Evolutionary conservation across 1,284 basidiomycete genomes (phyloP).

Genomic region (Rhizopogon hawkerae): DNA sequence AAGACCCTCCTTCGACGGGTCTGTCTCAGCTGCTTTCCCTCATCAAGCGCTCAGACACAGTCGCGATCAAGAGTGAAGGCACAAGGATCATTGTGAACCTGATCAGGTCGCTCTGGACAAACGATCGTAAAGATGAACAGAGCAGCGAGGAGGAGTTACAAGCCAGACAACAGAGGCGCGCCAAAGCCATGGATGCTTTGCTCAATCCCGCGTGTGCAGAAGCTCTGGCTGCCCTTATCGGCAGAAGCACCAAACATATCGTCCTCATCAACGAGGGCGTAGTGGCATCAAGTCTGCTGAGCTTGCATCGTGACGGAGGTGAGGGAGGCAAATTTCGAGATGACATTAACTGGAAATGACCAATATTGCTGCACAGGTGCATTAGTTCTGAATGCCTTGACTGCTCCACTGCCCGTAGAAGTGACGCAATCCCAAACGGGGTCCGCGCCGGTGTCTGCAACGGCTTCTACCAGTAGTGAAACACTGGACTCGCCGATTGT

Average conservation of each 20-base stretch:
- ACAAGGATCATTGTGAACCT: constrained; percentile 83
- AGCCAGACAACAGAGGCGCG: constrained; percentile 39
- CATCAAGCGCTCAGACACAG: constrained; percentile 70
- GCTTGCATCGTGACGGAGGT: constrained; percentile 60
- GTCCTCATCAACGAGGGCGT: constrained; percentile 86
- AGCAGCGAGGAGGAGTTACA: constrained; percentile 19
- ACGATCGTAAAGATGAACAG: constrained; percentile 31
- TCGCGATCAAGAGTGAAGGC: constrained; percentile 81
- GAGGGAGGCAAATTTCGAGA: constrained; percentile 21
- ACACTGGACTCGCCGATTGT: constrained; percentile 34
- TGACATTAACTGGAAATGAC: background rate
- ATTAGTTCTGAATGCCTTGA: constrained; percentile 51
- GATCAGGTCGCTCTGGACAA: constrained; percentile 63
- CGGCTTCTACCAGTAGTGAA: constrained; percentile 33
- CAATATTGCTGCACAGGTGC: constrained; percentile 35
- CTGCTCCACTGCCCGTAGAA: constrained; percentile 44
- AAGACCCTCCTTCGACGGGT: constrained; percentile 33
- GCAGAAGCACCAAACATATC: constrained; percentile 72
- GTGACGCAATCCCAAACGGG: constrained; percentile 23
- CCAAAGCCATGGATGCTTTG: constrained; percentile 47
- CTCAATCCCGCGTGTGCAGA: constrained; percentile 46
- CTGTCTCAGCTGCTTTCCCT: constrained; percentile 68
- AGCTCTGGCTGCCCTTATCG: constrained; percentile 66
- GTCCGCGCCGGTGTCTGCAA: constrained; percentile 35
- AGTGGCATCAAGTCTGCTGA: constrained; percentile 73